Evolutionary conservation across 108 stramenopile species (phyloP), one percentile per base, ranked within the genome.

Genomic region (Schizochytrium sp.): DNA sequence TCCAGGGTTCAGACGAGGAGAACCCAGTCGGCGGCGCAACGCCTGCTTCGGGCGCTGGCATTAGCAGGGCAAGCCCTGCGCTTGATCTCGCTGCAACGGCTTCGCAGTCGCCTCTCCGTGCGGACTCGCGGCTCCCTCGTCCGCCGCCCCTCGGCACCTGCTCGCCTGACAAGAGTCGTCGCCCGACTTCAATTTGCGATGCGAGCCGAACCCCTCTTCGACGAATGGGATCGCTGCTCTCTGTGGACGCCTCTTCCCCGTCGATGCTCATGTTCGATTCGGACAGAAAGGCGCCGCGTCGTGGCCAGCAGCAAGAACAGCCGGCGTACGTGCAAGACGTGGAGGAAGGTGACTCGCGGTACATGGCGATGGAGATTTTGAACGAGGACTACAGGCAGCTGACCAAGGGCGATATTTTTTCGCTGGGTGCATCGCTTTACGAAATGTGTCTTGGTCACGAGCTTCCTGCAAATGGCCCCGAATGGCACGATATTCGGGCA

Each of bases 331-430:
- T 87, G 53, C 57, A 87, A 23, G 34, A 58, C 25, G 87, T 87
- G 25, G 87, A 57, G 57, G 87, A 92, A 87, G 92, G 92, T 5
- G 92, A 92, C 57, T 91, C 90, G n/a, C 91, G 92, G 19, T 92
- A 92, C 92, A 92, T 92, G 91, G 87, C 91, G 4, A 48, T 48
- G 58, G 92, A 92, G 91, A 88, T 92, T 12, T 89, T 92, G 5
- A 57, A 89, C 44, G 76, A 83, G 51, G 76, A 83, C 47, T 60
- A 88, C 44, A n/a, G 53, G 43, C 88, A 93, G 47, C 69, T 93
- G 88, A 92, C 92, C 41, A 88, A 93, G 69, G 92, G 92, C 41
- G 92, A 93, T 45, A 91, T 93, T 12, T 93, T 93, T 45, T 93
- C 92, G 3, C 89, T 93, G 28, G 92, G 92, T 21, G 90, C 90